A percentile compares a stretch with the other conserved stretches of the same genome.
Evolutionary conservation across 495 filamentous ascomycete genomes (phyloP).

Genomic region (Bathelium albidoporum): DNA sequence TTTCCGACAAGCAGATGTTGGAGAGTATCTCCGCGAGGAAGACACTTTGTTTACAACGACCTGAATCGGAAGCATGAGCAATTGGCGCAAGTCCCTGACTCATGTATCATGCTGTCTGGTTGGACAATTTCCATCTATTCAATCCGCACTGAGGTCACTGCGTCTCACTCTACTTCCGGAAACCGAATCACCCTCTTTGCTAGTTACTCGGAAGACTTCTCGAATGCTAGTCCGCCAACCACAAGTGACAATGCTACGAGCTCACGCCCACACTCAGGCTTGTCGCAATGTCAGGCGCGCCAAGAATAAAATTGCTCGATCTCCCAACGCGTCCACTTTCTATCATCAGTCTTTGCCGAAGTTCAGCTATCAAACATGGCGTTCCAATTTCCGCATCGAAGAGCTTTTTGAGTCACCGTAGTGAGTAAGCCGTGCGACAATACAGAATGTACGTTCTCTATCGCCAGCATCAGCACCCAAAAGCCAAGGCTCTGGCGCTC

Average conservation of each 20-base stretch:
- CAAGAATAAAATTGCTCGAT: constrained; percentile 32
- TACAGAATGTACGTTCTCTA: too few species aligned
- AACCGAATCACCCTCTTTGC: constrained; percentile 5
- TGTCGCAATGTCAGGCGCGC: constrained; percentile 21
- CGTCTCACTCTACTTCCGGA: constrained; percentile 2
- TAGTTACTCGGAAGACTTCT: neutral
- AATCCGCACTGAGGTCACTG: neutral
- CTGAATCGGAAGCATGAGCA: neutral
- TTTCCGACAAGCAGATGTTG: constrained; percentile 81
- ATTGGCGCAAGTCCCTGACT: too few species aligned
- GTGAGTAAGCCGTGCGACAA: too few species aligned
- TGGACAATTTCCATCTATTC: neutral
- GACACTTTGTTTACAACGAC: constrained; percentile 35
- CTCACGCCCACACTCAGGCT: neutral
- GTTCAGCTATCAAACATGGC: too few species aligned
- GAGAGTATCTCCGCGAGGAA: constrained; percentile 81
- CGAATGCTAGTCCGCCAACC: constrained; percentile 1
- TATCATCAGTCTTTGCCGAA: constrained; percentile 37
- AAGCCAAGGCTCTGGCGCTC: constrained; percentile 31
- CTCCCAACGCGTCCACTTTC: constrained; percentile 39
- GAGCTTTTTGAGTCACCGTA: too few species aligned
- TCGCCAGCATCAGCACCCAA: constrained; percentile 33
- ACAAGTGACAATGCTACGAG: constrained; percentile 2
- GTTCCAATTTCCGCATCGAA: too few species aligned
- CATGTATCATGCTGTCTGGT: too few species aligned